These are phyloP conservation scores for Cystobasidium ongulense DNA, from an alignment of 768 basidiomycete species.

Conservation along the genomic window DNA sequence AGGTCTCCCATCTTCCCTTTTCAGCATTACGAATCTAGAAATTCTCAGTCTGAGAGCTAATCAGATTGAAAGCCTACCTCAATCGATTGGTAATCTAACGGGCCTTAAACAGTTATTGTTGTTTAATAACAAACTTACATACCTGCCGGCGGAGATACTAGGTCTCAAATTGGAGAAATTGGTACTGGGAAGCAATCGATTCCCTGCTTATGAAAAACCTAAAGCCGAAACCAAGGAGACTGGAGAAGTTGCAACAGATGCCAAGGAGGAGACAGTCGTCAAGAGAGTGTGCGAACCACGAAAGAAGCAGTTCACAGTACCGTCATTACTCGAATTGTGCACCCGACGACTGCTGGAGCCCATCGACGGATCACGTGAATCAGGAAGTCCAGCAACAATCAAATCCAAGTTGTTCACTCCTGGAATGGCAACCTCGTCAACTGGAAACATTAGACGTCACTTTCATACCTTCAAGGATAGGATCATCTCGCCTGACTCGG, in stretches of 20 bases:
- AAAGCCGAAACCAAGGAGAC: not conserved
- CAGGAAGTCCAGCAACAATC: not conserved
- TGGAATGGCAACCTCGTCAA: not conserved
- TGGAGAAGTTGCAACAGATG: not conserved
- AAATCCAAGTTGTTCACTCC: conserved; percentile 13
- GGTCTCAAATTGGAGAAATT: conserved; percentile 23
- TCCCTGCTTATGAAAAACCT: conserved; percentile 19
- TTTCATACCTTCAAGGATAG: conserved; percentile 4
- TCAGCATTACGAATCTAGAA: conserved; percentile 32
- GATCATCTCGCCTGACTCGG: not conserved
- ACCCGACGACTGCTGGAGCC: conserved; percentile 34
- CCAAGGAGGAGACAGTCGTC: not conserved
- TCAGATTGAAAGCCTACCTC: conserved; percentile 33
- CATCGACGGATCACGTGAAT: not conserved
- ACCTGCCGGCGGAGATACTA: conserved; percentile 35
- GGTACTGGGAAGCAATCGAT: conserved; percentile 34
- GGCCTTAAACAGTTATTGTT: conserved; percentile 31
- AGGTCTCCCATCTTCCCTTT: conserved; percentile 35
- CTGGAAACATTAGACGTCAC: conserved; percentile 6
- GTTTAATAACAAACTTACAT: conserved; percentile 23
- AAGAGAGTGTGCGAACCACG: conserved; percentile 17
- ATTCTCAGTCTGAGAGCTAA: conserved; percentile 34
- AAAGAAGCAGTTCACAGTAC: conserved; percentile 25
- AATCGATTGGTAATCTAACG: conserved; percentile 31
- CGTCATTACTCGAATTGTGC: conserved; percentile 33